Evolutionary conservation across 257 asterid genomes (phyloP).

Genomic region (Solanum arcanum): DNA sequence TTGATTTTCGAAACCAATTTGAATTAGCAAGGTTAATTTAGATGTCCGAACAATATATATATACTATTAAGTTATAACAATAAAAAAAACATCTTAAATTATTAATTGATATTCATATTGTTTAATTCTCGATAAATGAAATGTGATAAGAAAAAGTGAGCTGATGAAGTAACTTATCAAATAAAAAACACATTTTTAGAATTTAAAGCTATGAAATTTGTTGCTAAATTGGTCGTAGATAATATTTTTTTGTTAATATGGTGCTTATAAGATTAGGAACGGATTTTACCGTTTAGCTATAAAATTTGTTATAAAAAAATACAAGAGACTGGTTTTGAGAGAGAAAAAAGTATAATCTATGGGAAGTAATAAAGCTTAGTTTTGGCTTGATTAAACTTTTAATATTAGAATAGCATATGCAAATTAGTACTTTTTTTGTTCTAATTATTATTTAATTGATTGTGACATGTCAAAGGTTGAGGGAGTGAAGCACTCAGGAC

Average conservation of each 20-base stretch:
- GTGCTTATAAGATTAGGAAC: background rate
- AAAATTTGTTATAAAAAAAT: background rate
- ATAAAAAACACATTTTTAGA: background rate
- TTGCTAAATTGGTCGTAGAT: background rate
- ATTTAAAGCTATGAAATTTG: background rate
- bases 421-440: background rate
- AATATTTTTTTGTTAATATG: background rate
- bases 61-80: background rate
- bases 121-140: background rate
- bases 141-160: background rate
- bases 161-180: background rate
- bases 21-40: background rate
- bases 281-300: background rate
- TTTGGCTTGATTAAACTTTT: conserved; percentile 19
- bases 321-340: background rate
- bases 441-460: background rate
- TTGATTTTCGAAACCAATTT: background rate
- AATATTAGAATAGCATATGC: background rate
- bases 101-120: background rate
- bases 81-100: background rate
- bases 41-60: background rate
- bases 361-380: conserved; percentile 11
- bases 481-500: conserved; percentile 73
- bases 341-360: background rate
- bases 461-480: conserved; percentile 37